A percentile compares a stretch with the other conserved stretches of the same genome.
Evolutionary conservation across 2,329 filamentous ascomycete genomes (phyloP).

Genomic region (Diaporthe nobilis): DNA sequence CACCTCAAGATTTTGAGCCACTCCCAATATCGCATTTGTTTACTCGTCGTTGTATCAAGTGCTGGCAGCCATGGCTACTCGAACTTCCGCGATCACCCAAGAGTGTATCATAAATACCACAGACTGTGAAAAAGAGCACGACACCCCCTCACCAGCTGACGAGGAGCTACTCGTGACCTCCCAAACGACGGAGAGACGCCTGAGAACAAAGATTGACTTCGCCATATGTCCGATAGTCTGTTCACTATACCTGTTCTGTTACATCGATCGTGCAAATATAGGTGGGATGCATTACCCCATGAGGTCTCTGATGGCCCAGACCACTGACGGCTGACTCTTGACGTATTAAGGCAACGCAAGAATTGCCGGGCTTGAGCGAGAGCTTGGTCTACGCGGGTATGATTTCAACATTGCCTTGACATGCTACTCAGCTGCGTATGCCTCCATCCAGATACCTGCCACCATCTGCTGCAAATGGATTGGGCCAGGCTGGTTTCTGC

Average conservation of each 20-base stretch:
- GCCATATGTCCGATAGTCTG: constrained; percentile 74
- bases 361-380: constrained; percentile 68
- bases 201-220: constrained; percentile 70
- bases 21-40: not conserved
- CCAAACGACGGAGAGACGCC: not conserved
- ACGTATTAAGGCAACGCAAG: constrained; percentile 65
- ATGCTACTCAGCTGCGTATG: constrained; percentile 74
- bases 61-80: not conserved
- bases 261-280: constrained; percentile 79
- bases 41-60: not conserved
- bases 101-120: no score
- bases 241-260: constrained; percentile 77
- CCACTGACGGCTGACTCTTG: not conserved
- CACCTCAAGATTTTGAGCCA: no score
- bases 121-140: not conserved
- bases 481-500: constrained; percentile 75
- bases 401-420: constrained; percentile 74
- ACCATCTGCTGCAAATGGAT: constrained; percentile 74
- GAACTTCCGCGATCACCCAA: not conserved
- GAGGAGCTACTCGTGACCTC: not conserved
- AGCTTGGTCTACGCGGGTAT: constrained; percentile 66
- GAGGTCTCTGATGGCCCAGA: not conserved
- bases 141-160: not conserved
- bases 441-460: constrained; percentile 73
- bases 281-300: constrained; percentile 55